phyloP scores from a whole-genome alignment of 2,329 filamentous ascomycete species.

The Thielaviopsis euricoi region DNA sequence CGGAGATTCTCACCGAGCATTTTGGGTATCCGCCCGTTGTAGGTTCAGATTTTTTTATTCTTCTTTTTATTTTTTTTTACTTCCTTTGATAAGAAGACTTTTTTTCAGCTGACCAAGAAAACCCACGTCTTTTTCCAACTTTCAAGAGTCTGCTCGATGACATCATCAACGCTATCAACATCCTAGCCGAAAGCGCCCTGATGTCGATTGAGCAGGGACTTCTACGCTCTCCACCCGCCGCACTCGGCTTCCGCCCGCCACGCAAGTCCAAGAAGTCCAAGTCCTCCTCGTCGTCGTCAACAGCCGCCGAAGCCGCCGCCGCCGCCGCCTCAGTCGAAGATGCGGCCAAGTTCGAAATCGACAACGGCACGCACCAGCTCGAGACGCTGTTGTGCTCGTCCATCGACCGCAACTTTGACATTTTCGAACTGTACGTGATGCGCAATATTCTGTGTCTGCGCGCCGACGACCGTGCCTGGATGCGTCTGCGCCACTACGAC shows the following conservation, averaged over 20 bases:
- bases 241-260: conserved; percentile 59
- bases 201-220: conserved; percentile 77
- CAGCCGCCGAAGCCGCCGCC: not conserved
- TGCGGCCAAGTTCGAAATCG: conserved; percentile 49
- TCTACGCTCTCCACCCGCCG: conserved; percentile 51
- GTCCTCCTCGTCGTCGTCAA: not conserved
- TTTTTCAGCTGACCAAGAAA: conserved; percentile 10
- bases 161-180: conserved; percentile 93
- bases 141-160: conserved; percentile 96
- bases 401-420: conserved; percentile 74
- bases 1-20: conserved; percentile 77
- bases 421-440: conserved; percentile 78
- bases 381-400: conserved; percentile 67
- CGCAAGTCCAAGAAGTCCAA: conserved; percentile 20
- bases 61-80: not conserved
- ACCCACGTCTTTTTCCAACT: conserved; percentile 3
- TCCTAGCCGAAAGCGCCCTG: conserved; percentile 77
- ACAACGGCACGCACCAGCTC: conserved; percentile 71
- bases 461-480: conserved; percentile 57
- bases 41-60: conserved; percentile 23
- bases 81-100: not conserved
- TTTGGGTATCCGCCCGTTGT: conserved; percentile 88
- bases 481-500: conserved; percentile 74
- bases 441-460: conserved; percentile 62
- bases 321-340: conserved; percentile 21